Base-by-base conservation (phyloP, 805 yeast species). In the Zygoascus bituminiphila region DNA sequence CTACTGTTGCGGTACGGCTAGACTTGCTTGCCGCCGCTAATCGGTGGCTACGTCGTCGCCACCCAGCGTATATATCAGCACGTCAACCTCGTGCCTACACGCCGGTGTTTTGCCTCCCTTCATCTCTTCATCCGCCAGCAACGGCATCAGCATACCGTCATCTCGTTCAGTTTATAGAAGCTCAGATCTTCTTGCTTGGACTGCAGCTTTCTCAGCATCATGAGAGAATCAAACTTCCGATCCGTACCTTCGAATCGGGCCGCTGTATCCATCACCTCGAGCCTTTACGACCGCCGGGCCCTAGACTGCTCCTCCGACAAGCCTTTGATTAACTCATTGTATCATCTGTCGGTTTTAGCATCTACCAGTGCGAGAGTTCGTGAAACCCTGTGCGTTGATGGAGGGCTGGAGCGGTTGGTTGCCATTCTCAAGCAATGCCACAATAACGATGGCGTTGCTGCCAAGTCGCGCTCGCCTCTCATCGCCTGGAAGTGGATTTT, bases 401-500 rank as follows among this genome's bases (percentile, higher is more conserved):
- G 98, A 10, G 98, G 98, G 0, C 69, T 93, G 37, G 96, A 88
- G 62, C 72, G 98, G 46, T 72, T 91, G 46, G 87, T 91, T 35
- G 83, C 83, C 48, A 91, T 91, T 26, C 69, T 91, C 47, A 85
- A 86, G 61, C 94, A 84, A 57, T 89, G 96, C 61, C 79, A 77
- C 53, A 25, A 39, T 12, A 22, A 14, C 12, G 26, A 15, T 12
- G 26, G 19, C 9, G 9, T 19, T 5, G 21, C 8, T 14, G 4
- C 24, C 42, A 22, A 20, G 12, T 4, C 26, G 15, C 22, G 41
- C 23, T n/a, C 38, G 26, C 46, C 81, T 22, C 71, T 87, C 54
- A 72, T 84, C n/a, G 89, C 95, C 0, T 91, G 96, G 96, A 91
- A 91, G 68, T 91, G 98, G 98, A 86, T 95, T 5, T 69, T 91